Evolutionary conservation across 2,329 filamentous ascomycete genomes (phyloP).

Genomic region (Trichothecium sympodiale): DNA sequence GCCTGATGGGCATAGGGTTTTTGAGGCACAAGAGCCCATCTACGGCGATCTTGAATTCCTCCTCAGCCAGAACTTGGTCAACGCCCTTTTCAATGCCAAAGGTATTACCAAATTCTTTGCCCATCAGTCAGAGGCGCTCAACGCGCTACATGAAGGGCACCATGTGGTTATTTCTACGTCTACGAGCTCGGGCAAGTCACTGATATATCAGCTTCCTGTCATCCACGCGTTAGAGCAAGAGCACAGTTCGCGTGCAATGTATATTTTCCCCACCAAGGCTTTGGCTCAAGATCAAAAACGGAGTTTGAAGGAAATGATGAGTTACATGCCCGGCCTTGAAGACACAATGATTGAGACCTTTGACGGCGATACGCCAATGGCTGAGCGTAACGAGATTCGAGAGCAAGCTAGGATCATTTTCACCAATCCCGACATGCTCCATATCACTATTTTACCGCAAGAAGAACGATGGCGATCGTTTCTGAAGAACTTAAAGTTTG

Average conservation of each 20-base stretch:
- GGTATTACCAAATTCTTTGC: constrained; percentile 79
- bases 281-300: constrained; percentile 88
- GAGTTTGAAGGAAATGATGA: constrained; percentile 74
- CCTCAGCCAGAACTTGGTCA: constrained; percentile 85
- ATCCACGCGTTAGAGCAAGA: constrained; percentile 77
- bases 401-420: constrained; percentile 90
- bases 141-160: constrained; percentile 67
- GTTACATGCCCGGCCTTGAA: constrained; percentile 68
- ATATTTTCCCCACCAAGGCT: constrained; percentile 96
- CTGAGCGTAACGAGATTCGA: constrained; percentile 64
- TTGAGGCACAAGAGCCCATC: constrained; percentile 71
- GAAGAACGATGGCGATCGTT: constrained; percentile 85
- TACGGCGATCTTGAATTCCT: constrained; percentile 78
- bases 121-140: constrained; percentile 90
- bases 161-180: constrained; percentile 91
- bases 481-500: constrained; percentile 77
- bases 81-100: constrained; percentile 86
- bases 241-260: constrained; percentile 71
- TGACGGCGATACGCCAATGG: constrained; percentile 86
- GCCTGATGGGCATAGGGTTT: constrained; percentile 81
- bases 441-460: constrained; percentile 85
- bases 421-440: constrained; percentile 96
- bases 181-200: constrained; percentile 89
- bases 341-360: constrained; percentile 80
- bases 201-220: constrained; percentile 96